Conservation (phyloP, 768 basidiomycete species). For the Crassisporium funariophilum region DNA sequence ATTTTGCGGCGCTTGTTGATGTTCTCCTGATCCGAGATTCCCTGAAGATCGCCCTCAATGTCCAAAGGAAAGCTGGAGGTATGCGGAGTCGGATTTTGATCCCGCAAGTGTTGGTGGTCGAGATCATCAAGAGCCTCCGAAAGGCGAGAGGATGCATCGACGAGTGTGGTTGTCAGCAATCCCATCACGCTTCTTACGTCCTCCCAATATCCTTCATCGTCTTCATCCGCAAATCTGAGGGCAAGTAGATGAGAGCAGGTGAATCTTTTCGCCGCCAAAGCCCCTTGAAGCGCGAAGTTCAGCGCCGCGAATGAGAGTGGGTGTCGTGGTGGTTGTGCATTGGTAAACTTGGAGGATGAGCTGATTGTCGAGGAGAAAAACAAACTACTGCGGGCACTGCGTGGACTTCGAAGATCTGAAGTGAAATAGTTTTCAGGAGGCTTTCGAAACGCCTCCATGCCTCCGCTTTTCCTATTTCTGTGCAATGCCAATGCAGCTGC, state of each 20-base stretch:
- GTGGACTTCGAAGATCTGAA: constrained; percentile 29
- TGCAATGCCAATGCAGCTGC: constrained; percentile 62
- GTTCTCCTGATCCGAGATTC: constrained; percentile 12
- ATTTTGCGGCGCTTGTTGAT: constrained; percentile 11
- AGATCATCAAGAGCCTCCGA: constrained; percentile 62
- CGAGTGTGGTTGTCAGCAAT: constrained; percentile 65
- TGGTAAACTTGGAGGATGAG: constrained; percentile 64
- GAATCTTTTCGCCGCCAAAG: constrained; percentile 72
- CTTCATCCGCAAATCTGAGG: constrained; percentile 69
- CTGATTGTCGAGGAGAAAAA: constrained; percentile 34
- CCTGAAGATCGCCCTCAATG: constrained; percentile 9
- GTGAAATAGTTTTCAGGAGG: constrained; percentile 37
- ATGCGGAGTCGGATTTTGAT: constrained; percentile 49
- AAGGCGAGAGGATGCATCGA: constrained; percentile 64
- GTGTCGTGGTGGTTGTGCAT: constrained; percentile 60
- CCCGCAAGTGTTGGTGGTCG: constrained; percentile 53
- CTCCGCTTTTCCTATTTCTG: constrained; percentile 51
- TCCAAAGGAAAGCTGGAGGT: neutral
- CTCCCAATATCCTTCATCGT: constrained; percentile 83
- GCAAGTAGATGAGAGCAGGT: constrained; percentile 81
- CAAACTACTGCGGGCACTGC: constrained; percentile 30
- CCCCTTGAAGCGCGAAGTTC: constrained; percentile 60
- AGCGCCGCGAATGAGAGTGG: constrained; percentile 69
- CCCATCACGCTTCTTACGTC: constrained; percentile 77
- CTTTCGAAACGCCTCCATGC: constrained; percentile 49